Percentiles rank a stretch among this genome's conserved stretches.
phyloP scores from a whole-genome alignment of 768 basidiomycete genomes.

The Tulasnella sp. region DNA sequence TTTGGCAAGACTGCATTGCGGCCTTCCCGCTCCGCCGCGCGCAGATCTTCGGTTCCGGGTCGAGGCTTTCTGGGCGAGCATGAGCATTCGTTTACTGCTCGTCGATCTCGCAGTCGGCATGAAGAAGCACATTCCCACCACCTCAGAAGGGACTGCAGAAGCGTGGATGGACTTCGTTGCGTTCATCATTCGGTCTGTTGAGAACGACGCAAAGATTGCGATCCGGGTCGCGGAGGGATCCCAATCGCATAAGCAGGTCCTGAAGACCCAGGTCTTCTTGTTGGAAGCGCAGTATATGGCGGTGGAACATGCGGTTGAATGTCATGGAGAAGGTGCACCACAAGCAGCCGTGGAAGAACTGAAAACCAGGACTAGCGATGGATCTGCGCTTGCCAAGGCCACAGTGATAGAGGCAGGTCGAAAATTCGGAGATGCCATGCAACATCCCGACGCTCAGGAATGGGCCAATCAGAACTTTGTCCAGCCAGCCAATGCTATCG shows the following conservation, averaged over 20 bases:
- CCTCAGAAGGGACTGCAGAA: not conserved
- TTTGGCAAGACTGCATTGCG: slow-evolving; percentile 44
- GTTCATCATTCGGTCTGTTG: slow-evolving; percentile 41
- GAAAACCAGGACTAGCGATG: not conserved
- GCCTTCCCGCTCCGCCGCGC: slow-evolving; percentile 41
- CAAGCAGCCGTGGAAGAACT: not conserved
- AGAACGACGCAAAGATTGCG: slow-evolving; percentile 39
- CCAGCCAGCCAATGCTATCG: slow-evolving; percentile 30
- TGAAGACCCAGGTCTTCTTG: slow-evolving; percentile 34
- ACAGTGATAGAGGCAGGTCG: slow-evolving; percentile 9
- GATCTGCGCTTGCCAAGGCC: not conserved
- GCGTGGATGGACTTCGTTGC: slow-evolving; percentile 3
- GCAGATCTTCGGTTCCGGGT: slow-evolving; percentile 50
- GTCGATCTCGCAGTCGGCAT: slow-evolving; percentile 31
- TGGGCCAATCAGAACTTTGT: slow-evolving; percentile 42
- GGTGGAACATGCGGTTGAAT: slow-evolving; percentile 27
- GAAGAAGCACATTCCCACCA: slow-evolving; percentile 25
- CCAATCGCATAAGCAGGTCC: slow-evolving; percentile 43
- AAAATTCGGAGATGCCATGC: slow-evolving; percentile 19
- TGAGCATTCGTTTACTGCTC: slow-evolving; percentile 44
- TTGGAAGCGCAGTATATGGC: slow-evolving; percentile 40
- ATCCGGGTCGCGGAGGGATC: slow-evolving; percentile 38
- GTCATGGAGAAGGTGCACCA: slow-evolving; percentile 19
- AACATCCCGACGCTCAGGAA: slow-evolving; percentile 19
- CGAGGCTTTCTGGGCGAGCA: slow-evolving; percentile 47